Evolutionary conservation across 2,329 filamentous ascomycete species (phyloP).

Genomic region (Cyphellophora europaea): DNA sequence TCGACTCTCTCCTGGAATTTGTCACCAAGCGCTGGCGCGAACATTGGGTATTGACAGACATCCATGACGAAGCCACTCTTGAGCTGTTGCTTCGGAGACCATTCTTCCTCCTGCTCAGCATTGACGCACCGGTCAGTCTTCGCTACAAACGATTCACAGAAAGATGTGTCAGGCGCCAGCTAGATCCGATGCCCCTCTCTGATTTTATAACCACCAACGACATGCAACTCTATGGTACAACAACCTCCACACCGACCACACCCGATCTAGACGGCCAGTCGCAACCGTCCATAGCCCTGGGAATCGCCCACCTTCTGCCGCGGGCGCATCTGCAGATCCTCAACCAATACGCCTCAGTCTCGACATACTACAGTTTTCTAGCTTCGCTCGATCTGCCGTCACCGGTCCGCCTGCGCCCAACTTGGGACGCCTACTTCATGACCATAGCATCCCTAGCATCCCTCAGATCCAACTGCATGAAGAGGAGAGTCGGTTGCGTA

Average conservation of each 20-base stretch:
- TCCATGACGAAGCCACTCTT: constrained; percentile 62
- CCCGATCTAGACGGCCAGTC: not conserved
- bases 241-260: constrained; percentile 14
- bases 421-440: constrained; percentile 99
- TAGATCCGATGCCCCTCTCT: constrained; percentile 45
- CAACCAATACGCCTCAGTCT: constrained; percentile 67
- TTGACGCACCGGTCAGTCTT: constrained; percentile 78
- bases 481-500: constrained; percentile 88
- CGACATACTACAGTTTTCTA: constrained; percentile 63
- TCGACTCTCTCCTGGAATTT: constrained; percentile 67
- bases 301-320: constrained; percentile 67
- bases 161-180: constrained; percentile 39
- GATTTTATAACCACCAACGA: constrained; percentile 59
- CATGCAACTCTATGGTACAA: constrained; percentile 58
- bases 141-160: constrained; percentile 71
- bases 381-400: constrained; percentile 67
- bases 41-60: constrained; percentile 77
- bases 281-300: constrained; percentile 36
- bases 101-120: constrained; percentile 85
- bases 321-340: constrained; percentile 76
- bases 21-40: constrained; percentile 77
- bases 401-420: constrained; percentile 69
- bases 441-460: constrained; percentile 84
- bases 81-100: constrained; percentile 70
- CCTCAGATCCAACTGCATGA: constrained; percentile 94